Evolutionary conservation across 371 early-diverging fungal species (phyloP).

Genomic region (Mucor sp.): DNA sequence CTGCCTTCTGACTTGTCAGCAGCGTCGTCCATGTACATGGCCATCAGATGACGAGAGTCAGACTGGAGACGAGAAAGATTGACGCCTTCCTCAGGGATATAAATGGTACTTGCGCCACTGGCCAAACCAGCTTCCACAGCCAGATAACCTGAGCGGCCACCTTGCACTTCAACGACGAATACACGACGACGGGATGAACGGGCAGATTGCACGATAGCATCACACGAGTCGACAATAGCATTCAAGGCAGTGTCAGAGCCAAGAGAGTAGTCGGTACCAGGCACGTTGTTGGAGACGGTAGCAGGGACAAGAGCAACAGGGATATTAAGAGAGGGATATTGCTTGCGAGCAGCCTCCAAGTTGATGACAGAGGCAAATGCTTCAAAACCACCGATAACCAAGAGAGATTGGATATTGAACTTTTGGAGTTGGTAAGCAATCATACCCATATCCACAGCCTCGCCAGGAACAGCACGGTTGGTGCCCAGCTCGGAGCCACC

Average conservation of each 20-base stretch:
- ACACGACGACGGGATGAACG: constrained; percentile 90
- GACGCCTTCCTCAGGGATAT: constrained; percentile 97
- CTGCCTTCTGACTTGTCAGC: constrained; percentile 52
- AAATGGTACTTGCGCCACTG: constrained; percentile 91
- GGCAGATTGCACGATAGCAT: constrained; percentile 92
- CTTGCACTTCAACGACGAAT: constrained; percentile 99
- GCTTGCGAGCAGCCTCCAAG: constrained; percentile 67
- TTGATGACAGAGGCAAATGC: constrained; percentile 78
- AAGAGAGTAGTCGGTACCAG: constrained; percentile 84
- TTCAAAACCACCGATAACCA: constrained; percentile 97
- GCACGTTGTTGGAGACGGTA: constrained; percentile 98
- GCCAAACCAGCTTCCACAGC: constrained; percentile 92
- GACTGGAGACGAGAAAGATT: constrained; percentile 76
- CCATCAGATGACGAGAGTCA: constrained; percentile 81
- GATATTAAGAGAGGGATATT: constrained; percentile 90
- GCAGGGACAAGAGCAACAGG: constrained; percentile 96
- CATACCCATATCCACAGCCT: constrained; percentile 72
- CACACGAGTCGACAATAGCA: constrained; percentile 93
- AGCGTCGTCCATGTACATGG: constrained; percentile 77
- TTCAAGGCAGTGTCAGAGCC: constrained; percentile 84
- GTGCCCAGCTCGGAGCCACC: constrained; percentile 98
- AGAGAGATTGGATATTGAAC: constrained; percentile 82
- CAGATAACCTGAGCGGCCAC: constrained; percentile 96
- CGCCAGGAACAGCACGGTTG: constrained; percentile 85
- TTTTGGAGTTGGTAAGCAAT: constrained; percentile 92